Evolutionary conservation across 768 basidiomycete genomes (phyloP).

Genomic region (Termitomyces titanicus): DNA sequence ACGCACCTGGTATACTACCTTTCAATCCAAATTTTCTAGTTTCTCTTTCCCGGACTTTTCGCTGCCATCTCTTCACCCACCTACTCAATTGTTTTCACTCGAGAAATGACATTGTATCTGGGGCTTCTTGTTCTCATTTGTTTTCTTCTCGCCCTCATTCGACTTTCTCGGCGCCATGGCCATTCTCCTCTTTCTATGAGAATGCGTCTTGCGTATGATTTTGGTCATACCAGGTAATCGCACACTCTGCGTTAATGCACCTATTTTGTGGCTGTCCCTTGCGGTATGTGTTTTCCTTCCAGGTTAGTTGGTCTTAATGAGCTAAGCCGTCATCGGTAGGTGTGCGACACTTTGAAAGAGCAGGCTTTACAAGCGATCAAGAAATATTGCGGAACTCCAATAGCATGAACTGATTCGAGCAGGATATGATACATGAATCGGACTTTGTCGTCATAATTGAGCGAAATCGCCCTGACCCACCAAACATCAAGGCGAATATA

Average conservation of each 20-base stretch:
- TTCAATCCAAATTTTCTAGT: too few relatives aligned
- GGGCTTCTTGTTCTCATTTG: slow-evolving; percentile 7
- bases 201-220: slow-evolving; percentile 11
- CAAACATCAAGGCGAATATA: not conserved
- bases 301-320: not conserved
- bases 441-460: not conserved
- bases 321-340: not conserved
- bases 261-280: not conserved
- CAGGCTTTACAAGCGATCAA: too few relatives aligned
- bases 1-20: not conserved
- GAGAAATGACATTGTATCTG: not conserved
- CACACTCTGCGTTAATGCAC: not conserved
- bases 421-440: not conserved
- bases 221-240: not conserved
- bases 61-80: too few relatives aligned
- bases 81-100: not conserved
- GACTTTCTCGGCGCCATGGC: slow-evolving; percentile 1
- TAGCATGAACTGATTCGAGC: not conserved
- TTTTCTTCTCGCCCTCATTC: slow-evolving; percentile 6
- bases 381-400: not conserved
- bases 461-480: not conserved
- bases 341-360: not conserved
- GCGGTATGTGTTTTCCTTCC: too few relatives aligned
- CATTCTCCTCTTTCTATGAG: slow-evolving; percentile 11
- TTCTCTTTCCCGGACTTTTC: too few relatives aligned